A percentile compares a stretch with the other conserved stretches of the same genome.
Evolutionary conservation across 495 filamentous ascomycete species (phyloP).

Genomic region (Amniculicola lignicola): DNA sequence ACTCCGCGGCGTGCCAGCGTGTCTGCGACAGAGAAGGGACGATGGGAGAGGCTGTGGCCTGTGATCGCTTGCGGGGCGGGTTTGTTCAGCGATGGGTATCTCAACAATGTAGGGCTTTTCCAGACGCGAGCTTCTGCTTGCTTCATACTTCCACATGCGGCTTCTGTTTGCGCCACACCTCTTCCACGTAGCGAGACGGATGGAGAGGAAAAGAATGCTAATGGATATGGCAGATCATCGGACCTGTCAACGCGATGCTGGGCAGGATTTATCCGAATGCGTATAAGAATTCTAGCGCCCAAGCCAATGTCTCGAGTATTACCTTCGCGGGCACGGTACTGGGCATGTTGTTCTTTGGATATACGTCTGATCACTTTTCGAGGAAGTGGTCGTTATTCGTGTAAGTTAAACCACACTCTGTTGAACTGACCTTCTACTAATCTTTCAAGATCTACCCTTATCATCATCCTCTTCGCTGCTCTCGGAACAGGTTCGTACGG

Average conservation of each 20-base stretch:
- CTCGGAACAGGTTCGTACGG: conserved; percentile 75
- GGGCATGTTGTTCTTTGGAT: conserved; percentile 80
- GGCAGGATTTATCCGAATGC: conserved; percentile 56
- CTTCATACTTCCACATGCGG: not conserved
- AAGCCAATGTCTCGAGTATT: conserved; percentile 69
- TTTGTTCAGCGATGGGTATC: conserved; percentile 85
- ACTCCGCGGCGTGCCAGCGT: conserved; percentile 20
- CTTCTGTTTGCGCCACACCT: no score
- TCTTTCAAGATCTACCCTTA: conserved; percentile 57
- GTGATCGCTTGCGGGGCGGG: conserved; percentile 83
- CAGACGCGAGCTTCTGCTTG: not conserved
- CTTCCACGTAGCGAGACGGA: no score
- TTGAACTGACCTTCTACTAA: not conserved
- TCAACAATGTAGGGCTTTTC: conserved; percentile 61
- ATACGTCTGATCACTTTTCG: conserved; percentile 76
- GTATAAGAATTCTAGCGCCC: conserved; percentile 64
- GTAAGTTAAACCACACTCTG: not conserved
- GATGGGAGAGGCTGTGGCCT: conserved; percentile 62
- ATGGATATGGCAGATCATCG: conserved; percentile 61
- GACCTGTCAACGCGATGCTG: conserved; percentile 73
- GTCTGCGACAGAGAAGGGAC: conserved; percentile 19
- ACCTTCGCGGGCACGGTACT: conserved; percentile 87
- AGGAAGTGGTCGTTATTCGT: conserved; percentile 76
- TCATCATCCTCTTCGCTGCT: conserved; percentile 82
- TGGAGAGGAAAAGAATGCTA: not conserved